Conservation (phyloP, 2,329 filamentous ascomycete genomes). For the Massarina eburnea region DNA sequence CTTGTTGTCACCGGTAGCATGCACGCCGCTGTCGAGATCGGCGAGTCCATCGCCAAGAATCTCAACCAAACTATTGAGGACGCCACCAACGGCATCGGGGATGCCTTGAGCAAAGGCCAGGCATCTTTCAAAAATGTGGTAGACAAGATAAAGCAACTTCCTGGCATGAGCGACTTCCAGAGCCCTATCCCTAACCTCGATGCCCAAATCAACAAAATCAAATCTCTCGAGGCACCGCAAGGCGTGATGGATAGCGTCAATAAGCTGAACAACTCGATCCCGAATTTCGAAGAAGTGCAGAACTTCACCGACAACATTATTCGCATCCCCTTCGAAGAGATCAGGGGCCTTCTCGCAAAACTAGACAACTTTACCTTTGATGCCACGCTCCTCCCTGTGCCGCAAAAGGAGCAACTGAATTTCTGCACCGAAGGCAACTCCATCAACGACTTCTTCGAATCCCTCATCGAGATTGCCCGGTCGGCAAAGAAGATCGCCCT, state of each 20-base stretch:
- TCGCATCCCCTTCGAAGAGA: constrained; percentile 75
- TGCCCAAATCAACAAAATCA: constrained; percentile 64
- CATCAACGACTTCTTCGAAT: constrained; percentile 81
- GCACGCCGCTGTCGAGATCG: constrained; percentile 65
- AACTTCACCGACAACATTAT: constrained; percentile 78
- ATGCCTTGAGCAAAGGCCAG: constrained; percentile 29
- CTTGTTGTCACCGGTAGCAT: constrained; percentile 79
- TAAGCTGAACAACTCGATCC: constrained; percentile 75
- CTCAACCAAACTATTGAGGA: constrained; percentile 65
- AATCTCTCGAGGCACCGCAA: constrained; percentile 68
- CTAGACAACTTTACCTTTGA: constrained; percentile 78
- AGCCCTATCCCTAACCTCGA: constrained; percentile 65
- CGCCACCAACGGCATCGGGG: constrained; percentile 54
- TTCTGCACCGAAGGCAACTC: constrained; percentile 88
- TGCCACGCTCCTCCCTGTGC: constrained; percentile 75
- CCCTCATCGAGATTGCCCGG: constrained; percentile 66
- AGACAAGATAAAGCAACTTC: constrained; percentile 42
- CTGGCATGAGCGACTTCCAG: constrained; percentile 44
- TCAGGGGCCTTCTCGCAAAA: constrained; percentile 71
- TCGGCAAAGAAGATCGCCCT: constrained; percentile 75
- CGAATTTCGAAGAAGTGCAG: constrained; percentile 79
- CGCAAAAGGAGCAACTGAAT: constrained; percentile 75
- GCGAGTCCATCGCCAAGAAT: constrained; percentile 61
- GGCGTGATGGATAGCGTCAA: constrained; percentile 69
- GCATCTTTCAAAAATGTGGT: constrained; percentile 18